Evolutionary conservation across 1,139 yeast species (phyloP).

Genomic region (Yamadazyma oceani): DNA sequence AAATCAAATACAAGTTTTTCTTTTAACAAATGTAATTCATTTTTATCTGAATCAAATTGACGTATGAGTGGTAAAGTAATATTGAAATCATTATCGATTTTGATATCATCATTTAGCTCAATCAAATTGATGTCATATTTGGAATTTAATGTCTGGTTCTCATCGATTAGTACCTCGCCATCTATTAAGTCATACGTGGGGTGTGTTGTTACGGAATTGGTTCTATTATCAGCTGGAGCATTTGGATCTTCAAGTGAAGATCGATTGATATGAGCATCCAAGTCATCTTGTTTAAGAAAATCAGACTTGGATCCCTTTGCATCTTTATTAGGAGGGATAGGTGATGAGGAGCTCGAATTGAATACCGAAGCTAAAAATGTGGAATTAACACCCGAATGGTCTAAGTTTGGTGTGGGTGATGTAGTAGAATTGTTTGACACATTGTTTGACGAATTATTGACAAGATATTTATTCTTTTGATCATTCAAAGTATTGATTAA

Average conservation of each 20-base stretch:
- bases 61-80: constrained; percentile 8
- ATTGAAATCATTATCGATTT: constrained; percentile 14
- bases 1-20: constrained; percentile 44
- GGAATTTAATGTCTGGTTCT: constrained; percentile 3
- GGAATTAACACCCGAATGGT: neutral
- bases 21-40: constrained; percentile 34
- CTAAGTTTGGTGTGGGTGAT: constrained; percentile 1
- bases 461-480: constrained; percentile 10
- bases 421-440: constrained; percentile 2
- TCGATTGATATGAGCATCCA: too few species aligned
- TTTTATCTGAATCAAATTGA: constrained; percentile 12
- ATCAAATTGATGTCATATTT: constrained; percentile 11
- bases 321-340: too few species aligned
- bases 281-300: too few species aligned
- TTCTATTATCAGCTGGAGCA: too few species aligned
- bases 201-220: neutral
- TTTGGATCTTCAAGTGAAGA: neutral
- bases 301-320: too few species aligned
- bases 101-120: constrained; percentile 15
- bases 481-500: constrained; percentile 13
- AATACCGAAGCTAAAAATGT: neutral
- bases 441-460: neutral
- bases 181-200: neutral
- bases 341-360: constrained; percentile 4
- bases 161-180: constrained; percentile 7